Conservation (phyloP, 345 rosid genomes). For the Dipteronia dyeriana region DNA sequence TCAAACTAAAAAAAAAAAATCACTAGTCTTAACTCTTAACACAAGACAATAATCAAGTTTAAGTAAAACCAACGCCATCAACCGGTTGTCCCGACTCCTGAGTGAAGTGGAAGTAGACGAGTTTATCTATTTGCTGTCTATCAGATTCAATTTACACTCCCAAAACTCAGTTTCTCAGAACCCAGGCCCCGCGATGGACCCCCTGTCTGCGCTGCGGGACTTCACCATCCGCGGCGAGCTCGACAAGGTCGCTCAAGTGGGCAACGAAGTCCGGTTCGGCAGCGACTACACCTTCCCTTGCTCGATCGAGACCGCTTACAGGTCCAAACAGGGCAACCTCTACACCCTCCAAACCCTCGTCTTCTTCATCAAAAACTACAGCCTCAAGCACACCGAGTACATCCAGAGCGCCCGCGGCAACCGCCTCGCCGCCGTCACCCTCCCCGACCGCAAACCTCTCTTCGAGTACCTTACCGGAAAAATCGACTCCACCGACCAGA, state of each 20-base stretch:
- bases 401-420: constrained; percentile 61
- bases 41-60: no score
- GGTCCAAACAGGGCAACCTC: constrained; percentile 80
- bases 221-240: constrained; percentile 65
- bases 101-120: no score
- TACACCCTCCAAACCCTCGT: constrained; percentile 81
- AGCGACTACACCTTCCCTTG: constrained; percentile 64
- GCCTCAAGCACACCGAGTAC: constrained; percentile 74
- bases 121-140: no score
- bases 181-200: constrained; percentile 45
- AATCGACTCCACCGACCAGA: constrained; percentile 62
- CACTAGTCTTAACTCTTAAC: no score
- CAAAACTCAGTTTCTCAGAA: no score
- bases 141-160: no score
- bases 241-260: constrained; percentile 54
- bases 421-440: constrained; percentile 67
- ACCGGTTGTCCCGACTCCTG: no score
- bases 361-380: constrained; percentile 61
- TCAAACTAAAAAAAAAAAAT: no score
- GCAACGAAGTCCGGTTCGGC: constrained; percentile 60
- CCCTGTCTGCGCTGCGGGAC: constrained; percentile 74
- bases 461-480: constrained; percentile 82
- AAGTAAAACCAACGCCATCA: no score
- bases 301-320: constrained; percentile 70
- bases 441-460: constrained; percentile 84